phyloP scores from a whole-genome alignment of 768 basidiomycete species.

The Nidularia pulvinata region DNA sequence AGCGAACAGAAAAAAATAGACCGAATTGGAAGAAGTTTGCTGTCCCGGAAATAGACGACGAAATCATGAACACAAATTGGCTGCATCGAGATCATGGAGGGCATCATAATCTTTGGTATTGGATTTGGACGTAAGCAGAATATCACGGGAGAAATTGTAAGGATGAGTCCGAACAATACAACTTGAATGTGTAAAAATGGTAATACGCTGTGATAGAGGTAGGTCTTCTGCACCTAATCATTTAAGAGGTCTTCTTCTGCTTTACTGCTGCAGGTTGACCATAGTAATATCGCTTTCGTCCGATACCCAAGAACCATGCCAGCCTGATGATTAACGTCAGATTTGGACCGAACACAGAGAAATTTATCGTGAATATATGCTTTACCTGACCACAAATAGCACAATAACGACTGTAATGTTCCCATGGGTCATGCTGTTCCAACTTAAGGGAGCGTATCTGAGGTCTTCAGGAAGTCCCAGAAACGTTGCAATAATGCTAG shows the following conservation, averaged over 20 bases:
- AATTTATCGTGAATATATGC: slow-evolving; percentile 41
- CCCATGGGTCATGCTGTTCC: slow-evolving; percentile 79
- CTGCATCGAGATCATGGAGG: no score
- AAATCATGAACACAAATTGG: no score
- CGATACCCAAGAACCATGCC: slow-evolving; percentile 56
- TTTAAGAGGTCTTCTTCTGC: neutral
- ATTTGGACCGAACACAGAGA: neutral
- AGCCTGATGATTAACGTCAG: slow-evolving; percentile 27
- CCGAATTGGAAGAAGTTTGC: no score
- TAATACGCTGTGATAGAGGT: neutral
- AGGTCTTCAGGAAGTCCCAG: slow-evolving; percentile 57
- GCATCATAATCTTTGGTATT: neutral
- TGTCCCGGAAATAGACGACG: no score
- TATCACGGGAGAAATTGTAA: no score
- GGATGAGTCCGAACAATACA: neutral
- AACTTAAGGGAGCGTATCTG: slow-evolving; percentile 44
- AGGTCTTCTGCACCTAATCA: no score
- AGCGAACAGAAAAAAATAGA: no score
- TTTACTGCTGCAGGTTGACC: slow-evolving; percentile 12
- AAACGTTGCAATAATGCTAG: slow-evolving; percentile 26
- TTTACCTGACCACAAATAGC: slow-evolving; percentile 41
- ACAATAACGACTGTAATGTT: slow-evolving; percentile 68
- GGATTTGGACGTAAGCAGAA: neutral
- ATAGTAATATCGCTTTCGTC: slow-evolving; percentile 42
- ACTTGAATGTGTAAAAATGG: neutral